These are phyloP conservation scores for Fusarium nelsonii DNA, from an alignment of 2,329 filamentous ascomycete genomes.

Conservation along the genomic window DNA sequence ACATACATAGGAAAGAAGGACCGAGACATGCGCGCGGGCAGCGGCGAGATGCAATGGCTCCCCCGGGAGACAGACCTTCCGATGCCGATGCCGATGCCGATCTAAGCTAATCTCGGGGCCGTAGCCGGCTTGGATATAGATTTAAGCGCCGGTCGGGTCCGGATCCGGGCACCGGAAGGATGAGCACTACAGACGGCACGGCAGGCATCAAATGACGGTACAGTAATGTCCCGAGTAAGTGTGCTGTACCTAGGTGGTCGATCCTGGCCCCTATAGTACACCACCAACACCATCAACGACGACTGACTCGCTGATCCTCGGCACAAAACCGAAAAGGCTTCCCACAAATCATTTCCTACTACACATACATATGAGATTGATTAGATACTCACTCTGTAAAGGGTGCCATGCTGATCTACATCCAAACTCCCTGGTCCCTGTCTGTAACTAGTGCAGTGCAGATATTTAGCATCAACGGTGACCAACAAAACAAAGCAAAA, in stretches of 20 bases:
- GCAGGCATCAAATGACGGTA: background rate
- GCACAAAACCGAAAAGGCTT: background rate
- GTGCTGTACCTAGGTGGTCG: background rate
- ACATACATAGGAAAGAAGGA: background rate
- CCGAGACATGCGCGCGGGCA: background rate
- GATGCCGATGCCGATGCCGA: slow-evolving; percentile 9
- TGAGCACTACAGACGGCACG: background rate
- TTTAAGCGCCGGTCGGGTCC: slow-evolving; percentile 14
- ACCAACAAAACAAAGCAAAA: background rate
- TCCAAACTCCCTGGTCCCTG: slow-evolving; percentile 1
- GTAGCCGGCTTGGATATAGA: slow-evolving; percentile 5
- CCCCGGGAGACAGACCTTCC: background rate
- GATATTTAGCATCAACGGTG: slow-evolving; percentile 13
- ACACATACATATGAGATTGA: slow-evolving; percentile 19
- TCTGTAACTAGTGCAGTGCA: slow-evolving; percentile 17
- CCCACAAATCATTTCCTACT: background rate
- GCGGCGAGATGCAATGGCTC: background rate
- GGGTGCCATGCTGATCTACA: slow-evolving; percentile 5
- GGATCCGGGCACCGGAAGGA: slow-evolving; percentile 3
- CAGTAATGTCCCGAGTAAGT: too few relatives aligned
- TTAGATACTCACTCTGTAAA: slow-evolving; percentile 17
- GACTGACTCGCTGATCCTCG: slow-evolving; percentile 1
- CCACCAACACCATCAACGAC: background rate
- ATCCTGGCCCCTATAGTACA: background rate
- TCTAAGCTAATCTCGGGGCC: slow-evolving; percentile 20